phyloP scores from a whole-genome alignment of 768 basidiomycete genomes.

The Leccinum rimulosum region DNA sequence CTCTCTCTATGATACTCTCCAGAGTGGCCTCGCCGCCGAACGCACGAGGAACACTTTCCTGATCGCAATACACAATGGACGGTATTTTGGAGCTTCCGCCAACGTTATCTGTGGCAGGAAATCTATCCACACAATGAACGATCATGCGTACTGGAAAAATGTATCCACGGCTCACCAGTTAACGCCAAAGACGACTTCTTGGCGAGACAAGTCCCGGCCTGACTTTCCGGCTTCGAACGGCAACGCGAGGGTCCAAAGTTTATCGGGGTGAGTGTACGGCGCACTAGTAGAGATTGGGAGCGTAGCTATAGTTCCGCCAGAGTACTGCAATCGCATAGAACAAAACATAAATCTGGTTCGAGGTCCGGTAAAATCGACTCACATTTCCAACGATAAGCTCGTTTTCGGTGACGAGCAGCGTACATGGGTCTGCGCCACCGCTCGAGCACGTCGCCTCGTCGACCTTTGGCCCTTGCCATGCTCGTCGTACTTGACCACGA shows the following conservation, averaged over 20 bases:
- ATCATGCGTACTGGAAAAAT: background rate
- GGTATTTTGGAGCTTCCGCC: constrained; percentile 51
- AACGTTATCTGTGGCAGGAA: constrained; percentile 45
- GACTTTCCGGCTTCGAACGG: constrained; percentile 42
- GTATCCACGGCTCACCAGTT: constrained; percentile 18
- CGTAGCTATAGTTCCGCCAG: constrained; percentile 55
- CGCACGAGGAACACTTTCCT: constrained; percentile 37
- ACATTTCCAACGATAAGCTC: constrained; percentile 74
- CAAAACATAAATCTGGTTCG: no score
- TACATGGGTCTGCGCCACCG: constrained; percentile 63
- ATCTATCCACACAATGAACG: constrained; percentile 32
- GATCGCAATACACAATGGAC: constrained; percentile 47
- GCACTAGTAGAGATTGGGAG: constrained; percentile 52
- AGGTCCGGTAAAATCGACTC: constrained; percentile 29
- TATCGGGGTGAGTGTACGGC: constrained; percentile 41
- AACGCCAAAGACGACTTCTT: constrained; percentile 39
- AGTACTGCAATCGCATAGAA: constrained; percentile 48
- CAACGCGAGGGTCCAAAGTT: constrained; percentile 35
- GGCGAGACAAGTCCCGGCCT: constrained; percentile 66
- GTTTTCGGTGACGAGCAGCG: constrained; percentile 53
- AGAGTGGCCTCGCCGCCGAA: constrained; percentile 46
- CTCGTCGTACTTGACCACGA: constrained; percentile 57
- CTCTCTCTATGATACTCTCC: constrained; percentile 37
- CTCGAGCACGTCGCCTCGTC: constrained; percentile 42
- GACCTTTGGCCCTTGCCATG: constrained; percentile 45